Base-by-base conservation (phyloP, 192 early-diverging fungal species). In the Allomyces arbusculus region DNA sequence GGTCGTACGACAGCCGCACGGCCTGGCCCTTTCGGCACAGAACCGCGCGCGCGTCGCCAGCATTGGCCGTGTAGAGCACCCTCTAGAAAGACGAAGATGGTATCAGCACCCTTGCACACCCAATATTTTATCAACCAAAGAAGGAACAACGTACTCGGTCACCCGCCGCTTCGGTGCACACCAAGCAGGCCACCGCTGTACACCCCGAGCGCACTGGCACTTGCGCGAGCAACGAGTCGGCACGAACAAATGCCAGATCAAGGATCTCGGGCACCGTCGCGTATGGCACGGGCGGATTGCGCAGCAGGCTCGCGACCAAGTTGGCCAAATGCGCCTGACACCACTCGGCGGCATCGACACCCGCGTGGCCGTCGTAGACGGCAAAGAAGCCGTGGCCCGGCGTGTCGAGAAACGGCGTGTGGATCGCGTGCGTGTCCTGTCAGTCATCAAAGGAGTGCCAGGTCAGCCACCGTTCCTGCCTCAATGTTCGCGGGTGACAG, bases 321-420 rank as follows among this genome's bases (percentile, higher is more conserved):
- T 11, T 11, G 70, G 86, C 89, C 68, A 94, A 80, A 77, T 90
- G 83, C 22, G 79, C 79, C 26, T 93, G 93, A 75, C 94, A 97
- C 89, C 89, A 97, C 64, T 97, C 91, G 16, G 95, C 95, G 5
- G 93, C 91, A 61, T 86, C 78, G 69, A 88, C 89, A 14, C 95
- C 94, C 2, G 95, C 95, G 74, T 99, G 95, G 25, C 95, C 95
- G 70, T 99, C 95, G 75, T 88, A 99, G 61, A 99, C 86, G 26
- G 91, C 92, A 84, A 97, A 93, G 67, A 90, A 92, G 11, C 87
- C 87, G 73, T 90, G 86, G 63, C 90, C 88, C 62, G 76, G 71
- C 65, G 89, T 79, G 65, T 84, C 84, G 43, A 80, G 83, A 78
- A 89, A 99, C 71, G 89, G 82, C 70, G 91, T 86, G 66, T 88